Base-by-base conservation (phyloP, 192 early-diverging fungal genomes). In the Paraglomus occultum region DNA sequence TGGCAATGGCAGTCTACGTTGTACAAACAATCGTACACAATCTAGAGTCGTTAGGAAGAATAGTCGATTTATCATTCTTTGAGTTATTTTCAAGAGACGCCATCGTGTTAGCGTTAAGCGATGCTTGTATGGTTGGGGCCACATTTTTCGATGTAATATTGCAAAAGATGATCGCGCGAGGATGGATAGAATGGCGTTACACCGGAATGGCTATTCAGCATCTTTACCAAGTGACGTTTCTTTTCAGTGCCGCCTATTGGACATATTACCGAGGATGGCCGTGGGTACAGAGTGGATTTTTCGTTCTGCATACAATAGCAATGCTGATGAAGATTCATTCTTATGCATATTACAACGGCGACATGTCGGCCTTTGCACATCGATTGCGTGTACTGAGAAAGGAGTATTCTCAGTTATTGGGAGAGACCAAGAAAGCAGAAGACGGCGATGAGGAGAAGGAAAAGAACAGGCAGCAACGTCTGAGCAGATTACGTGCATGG, bases 241-340 rank as follows among this genome's bases (percentile, higher is more conserved):
- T 93, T 54, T 78, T 80, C 39, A 60, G 76, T 31, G 82, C 81
- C 60, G 83, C 88, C 48, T 73, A 63, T 9, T 91, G 89, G 88
- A 80, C 77, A 0, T 84, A 50, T 51, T 58, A 77, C 62, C 82
- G 84, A 64, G 83, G 91, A 45, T 95, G 93, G 94, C 87, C 86
- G 14, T 95, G 94, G 93, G 88, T 93, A 8, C 94, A 98, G 77
- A 86, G 87, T 7, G 91, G 92, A 52, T 93, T 89, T 50, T 93
- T 96, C 75, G 83, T 85, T 0, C 78, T 96, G 40, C 96, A 98
- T 74, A 84, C 89, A 2, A 91, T 93, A 48, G 87, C 92, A 14
- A 96, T 95, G 88, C 83, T 96, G 75, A 94, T 98, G 94, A 98
- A 98, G 73, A 85, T 94, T 72, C 93, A 95, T 74, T 95, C 95